phyloP scores from a whole-genome alignment of 1,139 yeast species.

The Yamadazyma dushanensis region DNA sequence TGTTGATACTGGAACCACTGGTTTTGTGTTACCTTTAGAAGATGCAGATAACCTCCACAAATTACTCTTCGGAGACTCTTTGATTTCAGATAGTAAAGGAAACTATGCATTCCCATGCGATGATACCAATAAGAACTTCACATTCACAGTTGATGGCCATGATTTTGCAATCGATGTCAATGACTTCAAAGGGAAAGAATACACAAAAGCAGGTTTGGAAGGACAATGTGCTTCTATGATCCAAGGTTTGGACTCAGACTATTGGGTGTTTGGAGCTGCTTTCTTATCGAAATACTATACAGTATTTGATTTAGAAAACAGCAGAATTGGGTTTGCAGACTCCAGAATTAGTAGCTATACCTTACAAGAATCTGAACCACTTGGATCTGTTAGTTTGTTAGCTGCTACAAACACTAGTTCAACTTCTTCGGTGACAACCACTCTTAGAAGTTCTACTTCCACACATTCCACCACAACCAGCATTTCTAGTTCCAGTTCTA shows the following conservation, averaged over 20 bases:
- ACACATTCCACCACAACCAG: constrained; percentile 5
- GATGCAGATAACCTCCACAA: constrained; percentile 58
- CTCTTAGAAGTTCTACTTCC: not conserved
- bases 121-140: constrained; percentile 32
- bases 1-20: constrained; percentile 69
- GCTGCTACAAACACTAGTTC: constrained; percentile 2
- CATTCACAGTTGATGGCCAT: constrained; percentile 40
- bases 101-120: constrained; percentile 64
- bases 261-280: constrained; percentile 61
- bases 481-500: constrained; percentile 3
- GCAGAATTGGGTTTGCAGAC: constrained; percentile 47
- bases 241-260: constrained; percentile 47
- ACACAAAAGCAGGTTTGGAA: constrained; percentile 31
- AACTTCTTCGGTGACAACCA: constrained; percentile 1
- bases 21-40: constrained; percentile 53
- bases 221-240: constrained; percentile 68
- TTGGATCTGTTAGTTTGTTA: not conserved
- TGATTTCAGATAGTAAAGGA: constrained; percentile 54
- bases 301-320: constrained; percentile 55
- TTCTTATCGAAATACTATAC: constrained; percentile 59
- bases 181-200: constrained; percentile 50
- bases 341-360: constrained; percentile 15
- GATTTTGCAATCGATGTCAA: constrained; percentile 46
- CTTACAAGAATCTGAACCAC: constrained; percentile 7
- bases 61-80: constrained; percentile 39